Percentiles rank a stretch among this genome's conserved stretches.
phyloP scores from a whole-genome alignment of 768 basidiomycete genomes.

The Hygrophoropsis aurantiaca region DNA sequence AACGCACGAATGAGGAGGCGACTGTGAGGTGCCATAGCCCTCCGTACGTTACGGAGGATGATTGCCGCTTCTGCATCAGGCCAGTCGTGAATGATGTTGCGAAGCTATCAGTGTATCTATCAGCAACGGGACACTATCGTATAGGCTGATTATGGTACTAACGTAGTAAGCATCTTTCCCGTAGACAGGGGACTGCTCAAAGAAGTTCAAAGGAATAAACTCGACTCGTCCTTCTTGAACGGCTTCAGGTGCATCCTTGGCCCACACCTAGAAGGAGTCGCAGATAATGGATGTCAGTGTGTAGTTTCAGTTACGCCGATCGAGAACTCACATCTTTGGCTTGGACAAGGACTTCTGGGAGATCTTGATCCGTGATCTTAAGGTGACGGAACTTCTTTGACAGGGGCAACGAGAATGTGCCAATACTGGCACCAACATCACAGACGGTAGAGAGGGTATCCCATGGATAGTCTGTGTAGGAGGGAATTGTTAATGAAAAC shows the following conservation, averaged over 20 bases:
- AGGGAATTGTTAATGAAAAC: neutral
- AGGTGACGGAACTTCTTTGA: conserved; percentile 24
- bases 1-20: conserved; percentile 33
- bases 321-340: conserved; percentile 16
- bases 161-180: conserved; percentile 26
- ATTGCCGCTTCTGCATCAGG: conserved; percentile 29
- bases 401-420: conserved; percentile 26
- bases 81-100: conserved; percentile 36
- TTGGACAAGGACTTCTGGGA: conserved; percentile 23
- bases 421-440: conserved; percentile 29
- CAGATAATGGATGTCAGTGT: neutral
- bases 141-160: neutral
- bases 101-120: conserved; percentile 13
- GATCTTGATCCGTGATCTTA: conserved; percentile 25
- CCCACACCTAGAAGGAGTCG: conserved; percentile 14
- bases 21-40: conserved; percentile 28
- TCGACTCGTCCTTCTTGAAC: conserved; percentile 14
- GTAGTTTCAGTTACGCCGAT: neutral
- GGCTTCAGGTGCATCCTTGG: conserved; percentile 13
- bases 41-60: conserved; percentile 29
- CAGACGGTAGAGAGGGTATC: conserved; percentile 21
- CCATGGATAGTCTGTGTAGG: conserved; percentile 23
- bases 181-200: conserved; percentile 14
- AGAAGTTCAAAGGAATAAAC: conserved; percentile 19
- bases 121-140: neutral